Conservation (phyloP, 2,329 filamentous ascomycete genomes). For the Nemania serpens region DNA sequence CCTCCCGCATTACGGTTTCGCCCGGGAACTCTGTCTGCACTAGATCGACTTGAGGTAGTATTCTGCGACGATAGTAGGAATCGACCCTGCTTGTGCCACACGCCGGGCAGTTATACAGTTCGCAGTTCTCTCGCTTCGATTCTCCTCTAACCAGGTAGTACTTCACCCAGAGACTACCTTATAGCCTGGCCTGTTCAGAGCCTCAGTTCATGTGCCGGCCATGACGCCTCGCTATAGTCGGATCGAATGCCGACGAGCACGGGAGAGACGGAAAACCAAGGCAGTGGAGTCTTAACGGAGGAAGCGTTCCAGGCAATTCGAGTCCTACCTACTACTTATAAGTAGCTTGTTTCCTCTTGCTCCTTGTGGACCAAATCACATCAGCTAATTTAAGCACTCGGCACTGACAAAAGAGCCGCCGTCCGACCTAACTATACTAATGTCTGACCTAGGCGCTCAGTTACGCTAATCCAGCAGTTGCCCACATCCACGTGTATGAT, state of each 20-base stretch:
- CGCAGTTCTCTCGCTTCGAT: neutral
- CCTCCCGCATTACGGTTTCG: slow-evolving; percentile 1
- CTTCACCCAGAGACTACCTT: no score
- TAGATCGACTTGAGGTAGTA: neutral
- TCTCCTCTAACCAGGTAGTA: neutral
- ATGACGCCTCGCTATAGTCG: no score
- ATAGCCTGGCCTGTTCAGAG: no score
- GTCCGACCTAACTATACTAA: neutral
- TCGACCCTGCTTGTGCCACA: neutral
- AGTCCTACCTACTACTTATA: no score
- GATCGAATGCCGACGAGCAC: no score
- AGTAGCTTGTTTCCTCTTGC: neutral
- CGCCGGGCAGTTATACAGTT: neutral
- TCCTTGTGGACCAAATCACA: slow-evolving; percentile 14
- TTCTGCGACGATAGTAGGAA: neutral
- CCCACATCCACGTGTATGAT: slow-evolving; percentile 20
- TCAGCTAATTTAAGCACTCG: slow-evolving; percentile 2
- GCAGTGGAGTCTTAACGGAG: no score
- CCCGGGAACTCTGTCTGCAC: neutral
- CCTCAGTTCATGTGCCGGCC: no score
- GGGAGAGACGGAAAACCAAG: no score
- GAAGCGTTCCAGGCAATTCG: no score
- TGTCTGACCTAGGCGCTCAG: neutral
- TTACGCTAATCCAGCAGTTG: slow-evolving; percentile 8
- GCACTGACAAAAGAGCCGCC: slow-evolving; percentile 9